phyloP scores from a whole-genome alignment of 2,329 filamentous ascomycete genomes.

The Cladosporium sp. region DNA sequence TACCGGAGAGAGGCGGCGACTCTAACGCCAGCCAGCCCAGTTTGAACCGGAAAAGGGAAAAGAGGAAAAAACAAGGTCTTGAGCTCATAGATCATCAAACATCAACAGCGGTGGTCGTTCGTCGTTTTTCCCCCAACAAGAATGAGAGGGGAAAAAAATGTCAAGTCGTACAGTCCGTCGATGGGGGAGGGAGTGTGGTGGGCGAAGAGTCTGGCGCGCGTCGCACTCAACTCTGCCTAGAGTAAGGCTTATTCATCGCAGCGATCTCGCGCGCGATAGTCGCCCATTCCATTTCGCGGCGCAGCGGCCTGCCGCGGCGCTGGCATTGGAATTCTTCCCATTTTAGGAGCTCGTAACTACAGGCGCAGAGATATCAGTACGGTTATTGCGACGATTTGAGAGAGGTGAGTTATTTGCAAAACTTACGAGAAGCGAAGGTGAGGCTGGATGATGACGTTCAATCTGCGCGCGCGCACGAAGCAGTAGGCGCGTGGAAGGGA shows the following conservation, averaged over 20 bases:
- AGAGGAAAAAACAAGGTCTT: too few species aligned
- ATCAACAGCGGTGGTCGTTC: background rate
- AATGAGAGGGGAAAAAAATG: too few species aligned
- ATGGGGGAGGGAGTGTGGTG: too few species aligned
- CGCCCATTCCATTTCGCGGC: slow-evolving; percentile 84
- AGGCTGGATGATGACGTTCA: slow-evolving; percentile 98
- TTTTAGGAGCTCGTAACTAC: slow-evolving; percentile 76
- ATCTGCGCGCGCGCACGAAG: slow-evolving; percentile 82
- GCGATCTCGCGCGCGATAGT: slow-evolving; percentile 87
- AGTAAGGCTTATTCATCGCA: slow-evolving; percentile 92
- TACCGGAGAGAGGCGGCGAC: too few species aligned
- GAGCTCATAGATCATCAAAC: background rate
- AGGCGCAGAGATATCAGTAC: background rate
- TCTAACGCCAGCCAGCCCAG: too few species aligned
- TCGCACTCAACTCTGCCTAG: slow-evolving; percentile 47
- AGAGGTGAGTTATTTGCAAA: background rate
- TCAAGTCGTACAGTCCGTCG: too few species aligned
- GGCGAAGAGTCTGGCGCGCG: too few species aligned
- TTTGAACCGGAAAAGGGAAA: too few species aligned
- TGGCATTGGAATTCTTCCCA: slow-evolving; percentile 79
- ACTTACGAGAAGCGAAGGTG: slow-evolving; percentile 80
- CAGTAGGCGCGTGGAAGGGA: slow-evolving; percentile 93
- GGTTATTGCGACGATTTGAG: background rate
- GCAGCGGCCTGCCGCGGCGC: slow-evolving; percentile 50
- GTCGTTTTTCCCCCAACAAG: background rate